These are phyloP conservation scores for Phlebiopsis flavidoalba DNA, from an alignment of 768 basidiomycete genomes.

Conservation along the genomic window DNA sequence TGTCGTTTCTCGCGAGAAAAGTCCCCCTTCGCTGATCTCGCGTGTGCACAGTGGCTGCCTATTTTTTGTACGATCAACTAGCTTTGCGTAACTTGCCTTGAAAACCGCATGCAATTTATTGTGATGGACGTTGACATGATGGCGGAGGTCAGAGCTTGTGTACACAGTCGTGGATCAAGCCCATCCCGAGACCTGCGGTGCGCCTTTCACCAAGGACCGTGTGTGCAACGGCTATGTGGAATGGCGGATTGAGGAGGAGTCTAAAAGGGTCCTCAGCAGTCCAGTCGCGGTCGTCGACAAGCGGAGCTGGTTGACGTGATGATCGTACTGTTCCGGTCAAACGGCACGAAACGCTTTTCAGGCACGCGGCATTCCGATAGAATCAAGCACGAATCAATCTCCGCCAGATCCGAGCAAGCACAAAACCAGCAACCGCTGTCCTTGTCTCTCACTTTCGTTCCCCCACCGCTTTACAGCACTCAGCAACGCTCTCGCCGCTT, in stretches of 20 bases:
- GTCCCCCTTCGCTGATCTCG: background rate
- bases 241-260: background rate
- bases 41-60: background rate
- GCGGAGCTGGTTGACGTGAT: background rate
- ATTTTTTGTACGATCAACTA: background rate
- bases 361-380: background rate
- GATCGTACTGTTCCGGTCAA: background rate
- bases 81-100: background rate
- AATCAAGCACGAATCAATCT: constrained; percentile 11
- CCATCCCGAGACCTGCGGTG: background rate
- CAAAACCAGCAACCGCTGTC: constrained; percentile 5
- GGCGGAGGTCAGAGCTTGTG: background rate
- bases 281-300: background rate
- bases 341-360: background rate
- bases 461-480: constrained; percentile 3
- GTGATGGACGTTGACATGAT: background rate
- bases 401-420: constrained; percentile 8
- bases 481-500: constrained; percentile 12
- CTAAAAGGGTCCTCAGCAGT: background rate
- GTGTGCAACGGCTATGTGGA: background rate
- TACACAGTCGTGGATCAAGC: background rate
- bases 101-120: background rate
- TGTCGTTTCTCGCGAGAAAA: background rate
- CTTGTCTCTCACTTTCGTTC: constrained; percentile 3
- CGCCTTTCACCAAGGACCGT: background rate